Percentiles rank a stretch among this genome's conserved stretches.
Conservation (phyloP, 306 rosid species). For the Senna tora region DNA sequence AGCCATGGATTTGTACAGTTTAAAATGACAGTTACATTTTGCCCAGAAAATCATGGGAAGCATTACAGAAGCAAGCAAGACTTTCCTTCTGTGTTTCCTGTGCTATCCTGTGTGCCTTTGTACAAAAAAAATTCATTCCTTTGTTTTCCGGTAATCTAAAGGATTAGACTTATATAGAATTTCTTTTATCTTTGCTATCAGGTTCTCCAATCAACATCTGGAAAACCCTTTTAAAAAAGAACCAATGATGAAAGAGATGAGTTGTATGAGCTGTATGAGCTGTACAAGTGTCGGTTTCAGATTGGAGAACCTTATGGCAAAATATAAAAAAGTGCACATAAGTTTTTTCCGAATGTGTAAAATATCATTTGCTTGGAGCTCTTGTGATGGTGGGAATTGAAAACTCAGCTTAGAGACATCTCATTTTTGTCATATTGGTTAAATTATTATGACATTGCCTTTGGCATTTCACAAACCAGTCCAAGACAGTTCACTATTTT, state of each 20-base stretch:
- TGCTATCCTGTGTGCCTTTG: constrained; percentile 53
- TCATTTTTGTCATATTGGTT: constrained; percentile 26
- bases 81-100: constrained; percentile 42
- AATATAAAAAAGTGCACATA: too few relatives aligned
- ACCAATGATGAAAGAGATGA: too few relatives aligned
- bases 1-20: constrained; percentile 56
- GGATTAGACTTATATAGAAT: too few relatives aligned
- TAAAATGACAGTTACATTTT: constrained; percentile 44
- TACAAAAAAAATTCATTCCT: constrained; percentile 25
- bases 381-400: constrained; percentile 29
- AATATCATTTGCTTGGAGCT: constrained; percentile 38
- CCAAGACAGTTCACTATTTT: too few relatives aligned
- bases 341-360: too few relatives aligned
- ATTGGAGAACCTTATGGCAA: too few relatives aligned
- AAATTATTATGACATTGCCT: constrained; percentile 36
- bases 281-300: too few relatives aligned
- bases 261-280: too few relatives aligned
- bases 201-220: too few relatives aligned
- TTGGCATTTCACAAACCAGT: neutral
- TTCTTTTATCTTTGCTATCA: too few relatives aligned
- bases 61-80: constrained; percentile 46
- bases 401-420: constrained; percentile 36
- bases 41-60: constrained; percentile 32
- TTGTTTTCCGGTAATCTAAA: neutral
- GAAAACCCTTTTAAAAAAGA: too few relatives aligned